phyloP scores from a whole-genome alignment of 345 rosid genomes.

The Populus davidiana region DNA sequence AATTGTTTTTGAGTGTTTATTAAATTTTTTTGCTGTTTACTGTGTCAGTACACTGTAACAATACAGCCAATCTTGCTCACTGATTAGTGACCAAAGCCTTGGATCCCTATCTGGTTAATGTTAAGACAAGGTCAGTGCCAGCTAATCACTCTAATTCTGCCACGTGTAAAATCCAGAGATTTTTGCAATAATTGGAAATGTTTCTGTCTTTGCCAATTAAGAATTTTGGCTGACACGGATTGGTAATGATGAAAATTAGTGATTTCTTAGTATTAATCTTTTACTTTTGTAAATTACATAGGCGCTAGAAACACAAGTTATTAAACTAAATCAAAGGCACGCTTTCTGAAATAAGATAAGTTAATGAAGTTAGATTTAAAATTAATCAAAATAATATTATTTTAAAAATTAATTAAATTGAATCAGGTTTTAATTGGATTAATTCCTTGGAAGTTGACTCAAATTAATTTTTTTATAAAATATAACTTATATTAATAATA shows the following conservation, averaged over 20 bases:
- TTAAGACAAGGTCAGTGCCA: background rate
- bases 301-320: too few species aligned
- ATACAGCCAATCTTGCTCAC: slow-evolving; percentile 20
- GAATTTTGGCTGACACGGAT: background rate
- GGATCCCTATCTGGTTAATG: background rate
- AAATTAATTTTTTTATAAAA: too few species aligned
- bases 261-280: background rate
- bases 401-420: too few species aligned
- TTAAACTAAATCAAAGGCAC: too few species aligned
- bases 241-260: background rate
- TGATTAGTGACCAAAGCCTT: background rate
- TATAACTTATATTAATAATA: too few species aligned
- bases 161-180: background rate
- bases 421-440: too few species aligned
- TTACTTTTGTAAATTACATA: too few species aligned
- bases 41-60: slow-evolving; percentile 33
- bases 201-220: background rate
- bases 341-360: too few species aligned
- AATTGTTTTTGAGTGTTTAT: slow-evolving; percentile 10
- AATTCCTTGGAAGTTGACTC: too few species aligned
- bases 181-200: background rate
- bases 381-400: too few species aligned
- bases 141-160: background rate
- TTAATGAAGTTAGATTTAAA: too few species aligned
- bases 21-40: slow-evolving; percentile 7